Percentiles rank a stretch among this genome's conserved stretches.
Conservation (phyloP, 2,329 filamentous ascomycete genomes). For the Cryphonectria naterciae region DNA sequence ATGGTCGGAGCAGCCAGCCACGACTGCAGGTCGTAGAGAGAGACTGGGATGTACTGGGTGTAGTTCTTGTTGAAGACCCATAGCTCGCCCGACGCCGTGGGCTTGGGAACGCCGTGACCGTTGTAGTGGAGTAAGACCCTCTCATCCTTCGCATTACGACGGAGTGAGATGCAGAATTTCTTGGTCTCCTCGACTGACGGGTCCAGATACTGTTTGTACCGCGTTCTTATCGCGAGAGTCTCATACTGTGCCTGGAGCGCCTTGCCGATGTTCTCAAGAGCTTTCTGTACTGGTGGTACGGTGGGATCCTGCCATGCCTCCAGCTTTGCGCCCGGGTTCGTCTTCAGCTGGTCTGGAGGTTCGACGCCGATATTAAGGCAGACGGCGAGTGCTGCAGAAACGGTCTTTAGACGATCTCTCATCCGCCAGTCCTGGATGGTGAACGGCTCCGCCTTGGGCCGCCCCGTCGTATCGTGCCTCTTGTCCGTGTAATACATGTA, state of each 20-base stretch:
- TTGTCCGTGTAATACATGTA: conserved; percentile 99
- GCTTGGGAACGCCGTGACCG: conserved; percentile 94
- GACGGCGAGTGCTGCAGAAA: conserved; percentile 90
- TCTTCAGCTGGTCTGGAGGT: conserved; percentile 95
- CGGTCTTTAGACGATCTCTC: conserved; percentile 93
- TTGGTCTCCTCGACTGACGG: conserved; percentile 97
- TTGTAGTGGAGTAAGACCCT: conserved; percentile 98
- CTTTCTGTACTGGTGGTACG: conserved; percentile 76
- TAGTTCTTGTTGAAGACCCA: conserved; percentile 99
- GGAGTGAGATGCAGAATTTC: conserved; percentile 89
- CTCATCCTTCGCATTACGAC: conserved; percentile 93
- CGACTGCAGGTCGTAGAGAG: conserved; percentile 89
- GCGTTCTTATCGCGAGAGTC: conserved; percentile 89
- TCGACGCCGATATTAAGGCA: conserved; percentile 98
- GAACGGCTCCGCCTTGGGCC: conserved; percentile 70
- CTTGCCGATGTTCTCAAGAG: conserved; percentile 93
- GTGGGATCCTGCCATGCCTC: conserved; percentile 98
- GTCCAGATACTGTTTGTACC: conserved; percentile 96
- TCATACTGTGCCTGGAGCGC: conserved; percentile 96
- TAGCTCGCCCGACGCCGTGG: conserved; percentile 92
- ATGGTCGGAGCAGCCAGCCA: conserved; percentile 96
- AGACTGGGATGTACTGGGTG: conserved; percentile 97
- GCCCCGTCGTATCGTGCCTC: conserved; percentile 91
- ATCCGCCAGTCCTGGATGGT: conserved; percentile 94
- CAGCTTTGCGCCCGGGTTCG: conserved; percentile 86